Percentiles rank a stretch among this genome's conserved stretches.
phyloP scores from a whole-genome alignment of 2,329 filamentous ascomycete species.

The Penicillium sclerotiorum region DNA sequence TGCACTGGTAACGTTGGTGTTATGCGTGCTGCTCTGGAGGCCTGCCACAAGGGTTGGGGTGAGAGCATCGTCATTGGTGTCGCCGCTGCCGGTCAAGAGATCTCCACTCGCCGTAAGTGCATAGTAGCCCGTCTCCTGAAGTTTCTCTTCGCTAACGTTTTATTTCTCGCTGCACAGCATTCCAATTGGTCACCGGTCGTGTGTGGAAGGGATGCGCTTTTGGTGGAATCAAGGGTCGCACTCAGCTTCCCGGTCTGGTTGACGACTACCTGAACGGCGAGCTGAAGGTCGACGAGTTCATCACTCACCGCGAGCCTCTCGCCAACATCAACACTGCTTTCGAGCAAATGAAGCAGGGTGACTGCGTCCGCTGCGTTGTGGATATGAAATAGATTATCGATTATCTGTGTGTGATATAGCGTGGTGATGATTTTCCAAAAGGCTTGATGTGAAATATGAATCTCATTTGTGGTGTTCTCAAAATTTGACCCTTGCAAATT shows the following conservation, averaged over 20 bases:
- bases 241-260: slow-evolving; percentile 84
- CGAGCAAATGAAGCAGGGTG: slow-evolving; percentile 89
- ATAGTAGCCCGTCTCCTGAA: slow-evolving; percentile 7
- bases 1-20: slow-evolving; percentile 97
- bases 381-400: slow-evolving; percentile 59
- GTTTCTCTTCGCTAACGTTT: slow-evolving; percentile 5
- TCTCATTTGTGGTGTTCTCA: slow-evolving; percentile 12
- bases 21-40: slow-evolving; percentile 93
- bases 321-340: slow-evolving; percentile 87
- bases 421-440: slow-evolving; percentile 17
- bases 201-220: slow-evolving; percentile 98
- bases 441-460: slow-evolving; percentile 26
- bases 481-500: neutral
- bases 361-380: slow-evolving; percentile 95
- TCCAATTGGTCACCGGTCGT: slow-evolving; percentile 97
- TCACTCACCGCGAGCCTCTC: slow-evolving; percentile 88
- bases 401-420: slow-evolving; percentile 6
- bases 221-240: slow-evolving; percentile 95
- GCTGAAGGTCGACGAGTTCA: slow-evolving; percentile 99
- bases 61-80: slow-evolving; percentile 98
- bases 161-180: slow-evolving; percentile 61
- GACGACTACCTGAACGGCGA: slow-evolving; percentile 84
- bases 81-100: slow-evolving; percentile 93
- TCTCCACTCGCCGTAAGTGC: slow-evolving; percentile 84
- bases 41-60: slow-evolving; percentile 99